Conservation (phyloP, 306 rosid species). For the Cucurbita maxima region DNA sequence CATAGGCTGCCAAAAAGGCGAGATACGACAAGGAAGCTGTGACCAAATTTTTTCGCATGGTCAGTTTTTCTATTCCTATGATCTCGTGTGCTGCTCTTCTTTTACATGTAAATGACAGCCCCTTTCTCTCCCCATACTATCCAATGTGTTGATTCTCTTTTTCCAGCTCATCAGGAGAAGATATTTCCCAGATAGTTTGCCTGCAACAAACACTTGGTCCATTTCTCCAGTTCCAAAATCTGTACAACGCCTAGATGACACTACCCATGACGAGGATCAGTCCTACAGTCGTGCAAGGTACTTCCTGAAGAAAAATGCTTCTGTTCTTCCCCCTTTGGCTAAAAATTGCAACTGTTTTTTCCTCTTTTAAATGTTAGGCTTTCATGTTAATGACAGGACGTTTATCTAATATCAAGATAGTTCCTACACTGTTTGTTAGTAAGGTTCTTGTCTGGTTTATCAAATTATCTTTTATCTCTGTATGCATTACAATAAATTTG, state of each 20-base stretch:
- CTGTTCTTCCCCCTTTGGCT: not conserved
- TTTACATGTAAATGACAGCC: not conserved
- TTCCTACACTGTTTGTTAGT: not conserved
- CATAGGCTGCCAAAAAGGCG: slow-evolving; percentile 90
- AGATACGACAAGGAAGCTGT: slow-evolving; percentile 93
- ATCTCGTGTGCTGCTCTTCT: not conserved
- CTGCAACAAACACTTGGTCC: slow-evolving; percentile 57
- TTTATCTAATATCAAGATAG: not conserved
- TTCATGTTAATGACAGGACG: not conserved
- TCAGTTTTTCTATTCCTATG: slow-evolving; percentile 21
- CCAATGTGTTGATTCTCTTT: not conserved
- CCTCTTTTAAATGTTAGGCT: not conserved
- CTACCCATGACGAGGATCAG: slow-evolving; percentile 45
- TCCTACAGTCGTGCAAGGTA: slow-evolving; percentile 47
- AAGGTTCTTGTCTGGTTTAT: not conserved
- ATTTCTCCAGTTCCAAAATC: slow-evolving; percentile 40
- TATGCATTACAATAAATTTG: too few relatives aligned
- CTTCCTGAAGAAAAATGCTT: not conserved
- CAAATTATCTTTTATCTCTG: not conserved
- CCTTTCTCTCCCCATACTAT: not conserved
- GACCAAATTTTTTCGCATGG: slow-evolving; percentile 73
- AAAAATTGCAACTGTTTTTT: not conserved
- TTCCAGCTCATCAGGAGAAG: slow-evolving; percentile 85
- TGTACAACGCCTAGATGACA: slow-evolving; percentile 56
- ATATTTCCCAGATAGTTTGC: slow-evolving; percentile 73